Evolutionary conservation across 139 green algal species (phyloP).

Genomic region (Tetradesmus obliquus): DNA sequence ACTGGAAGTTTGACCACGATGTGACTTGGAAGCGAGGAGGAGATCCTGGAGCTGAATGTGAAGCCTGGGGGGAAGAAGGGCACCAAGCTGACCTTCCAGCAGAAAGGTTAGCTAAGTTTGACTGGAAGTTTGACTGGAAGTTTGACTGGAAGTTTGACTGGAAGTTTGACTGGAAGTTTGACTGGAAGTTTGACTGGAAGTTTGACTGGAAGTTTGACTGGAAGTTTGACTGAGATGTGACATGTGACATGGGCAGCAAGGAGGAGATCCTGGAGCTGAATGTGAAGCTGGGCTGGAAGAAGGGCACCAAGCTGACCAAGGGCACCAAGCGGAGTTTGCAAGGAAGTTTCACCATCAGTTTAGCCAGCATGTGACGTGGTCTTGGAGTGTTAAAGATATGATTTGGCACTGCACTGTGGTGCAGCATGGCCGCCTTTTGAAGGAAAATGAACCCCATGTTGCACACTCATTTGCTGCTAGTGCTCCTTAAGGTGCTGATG

Average conservation of each 20-base stretch:
- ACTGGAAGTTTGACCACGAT: no score
- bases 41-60: conserved; percentile 92
- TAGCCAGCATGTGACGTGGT: no score
- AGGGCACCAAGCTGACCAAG: conserved; percentile 93
- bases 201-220: no score
- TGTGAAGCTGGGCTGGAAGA: conserved; percentile 96
- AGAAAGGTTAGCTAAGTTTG: conserved; percentile 71
- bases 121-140: conserved; percentile 50
- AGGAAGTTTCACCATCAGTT: conserved; percentile 59
- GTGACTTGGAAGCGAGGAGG: conserved; percentile 60
- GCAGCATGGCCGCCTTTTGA: no score
- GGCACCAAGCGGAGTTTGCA: conserved; percentile 64
- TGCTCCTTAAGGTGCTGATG: neutral
- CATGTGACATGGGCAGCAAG: neutral
- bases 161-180: conserved; percentile 49
- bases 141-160: conserved; percentile 52
- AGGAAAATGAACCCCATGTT: no score
- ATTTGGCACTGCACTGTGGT: no score
- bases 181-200: no score
- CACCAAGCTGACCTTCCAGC: conserved; percentile 93
- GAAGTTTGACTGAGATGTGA: neutral
- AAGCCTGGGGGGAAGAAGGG: conserved; percentile 97
- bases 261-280: conserved; percentile 92
- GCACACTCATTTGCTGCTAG: no score
- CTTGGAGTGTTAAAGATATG: no score